Evolutionary conservation across 352 stramenopile genomes (phyloP).

Genomic region (Globisporangium echinulatum): DNA sequence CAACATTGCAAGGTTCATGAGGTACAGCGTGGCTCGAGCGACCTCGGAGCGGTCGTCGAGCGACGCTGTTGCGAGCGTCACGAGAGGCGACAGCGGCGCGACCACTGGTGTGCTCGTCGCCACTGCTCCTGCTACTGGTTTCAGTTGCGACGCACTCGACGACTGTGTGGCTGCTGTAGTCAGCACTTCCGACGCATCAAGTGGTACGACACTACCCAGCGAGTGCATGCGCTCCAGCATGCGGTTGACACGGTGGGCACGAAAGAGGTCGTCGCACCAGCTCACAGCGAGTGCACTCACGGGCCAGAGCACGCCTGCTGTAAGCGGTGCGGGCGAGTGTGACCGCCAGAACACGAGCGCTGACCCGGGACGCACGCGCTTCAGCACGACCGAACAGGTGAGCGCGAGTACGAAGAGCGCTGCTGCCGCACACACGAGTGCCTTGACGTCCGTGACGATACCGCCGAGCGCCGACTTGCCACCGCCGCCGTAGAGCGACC

Average conservation of each 20-base stretch:
- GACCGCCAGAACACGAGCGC: conserved; percentile 6
- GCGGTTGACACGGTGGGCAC: background rate
- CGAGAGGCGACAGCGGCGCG: conserved; percentile 4
- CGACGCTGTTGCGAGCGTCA: conserved; percentile 16
- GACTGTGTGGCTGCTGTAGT: too few relatives aligned
- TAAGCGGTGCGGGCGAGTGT: conserved; percentile 3
- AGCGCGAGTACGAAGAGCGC: background rate
- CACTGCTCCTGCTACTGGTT: too few relatives aligned
- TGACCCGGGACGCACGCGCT: background rate
- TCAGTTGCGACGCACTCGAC: too few relatives aligned
- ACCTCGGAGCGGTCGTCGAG: conserved; percentile 3
- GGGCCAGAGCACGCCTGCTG: background rate
- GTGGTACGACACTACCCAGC: background rate
- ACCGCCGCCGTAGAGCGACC: background rate
- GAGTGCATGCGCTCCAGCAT: background rate
- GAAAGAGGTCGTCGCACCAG: conserved; percentile 10
- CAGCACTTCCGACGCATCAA: too few relatives aligned
- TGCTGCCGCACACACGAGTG: background rate
- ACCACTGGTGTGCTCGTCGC: too few relatives aligned
- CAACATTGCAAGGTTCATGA: conserved; percentile 24
- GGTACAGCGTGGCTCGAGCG: conserved; percentile 4
- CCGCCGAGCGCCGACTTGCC: conserved; percentile 1
- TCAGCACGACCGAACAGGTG: background rate
- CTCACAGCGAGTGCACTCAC: conserved; percentile 2
- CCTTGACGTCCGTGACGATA: conserved; percentile 6